Percentiles rank a stretch among this genome's conserved stretches.
phyloP scores from a whole-genome alignment of 371 early-diverging fungal genomes.

The Basidiobolus meristosporus region DNA sequence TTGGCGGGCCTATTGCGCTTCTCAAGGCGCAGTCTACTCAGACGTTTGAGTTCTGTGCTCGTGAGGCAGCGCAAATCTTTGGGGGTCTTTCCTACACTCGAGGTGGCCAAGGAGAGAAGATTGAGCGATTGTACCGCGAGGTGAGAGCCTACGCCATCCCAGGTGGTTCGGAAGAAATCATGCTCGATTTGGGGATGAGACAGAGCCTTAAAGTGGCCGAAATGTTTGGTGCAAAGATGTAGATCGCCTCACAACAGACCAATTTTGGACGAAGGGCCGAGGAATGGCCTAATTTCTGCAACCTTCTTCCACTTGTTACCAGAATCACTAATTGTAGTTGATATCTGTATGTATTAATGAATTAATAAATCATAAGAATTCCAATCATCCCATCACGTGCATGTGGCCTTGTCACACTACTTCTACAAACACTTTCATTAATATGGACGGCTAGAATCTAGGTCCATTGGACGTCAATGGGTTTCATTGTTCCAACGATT shows the following conservation, averaged over 20 bases:
- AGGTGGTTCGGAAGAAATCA: conserved; percentile 79
- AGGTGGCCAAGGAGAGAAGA: conserved; percentile 65
- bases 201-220: conserved; percentile 42
- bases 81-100: conserved; percentile 74
- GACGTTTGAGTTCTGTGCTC: conserved; percentile 71
- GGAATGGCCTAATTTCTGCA: too few relatives aligned
- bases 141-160: conserved; percentile 76
- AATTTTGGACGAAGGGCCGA: too few relatives aligned
- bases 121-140: conserved; percentile 76
- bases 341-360: too few relatives aligned
- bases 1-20: conserved; percentile 77
- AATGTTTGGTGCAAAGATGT: not conserved
- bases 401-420: too few relatives aligned
- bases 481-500: too few relatives aligned
- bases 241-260: not conserved
- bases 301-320: too few relatives aligned
- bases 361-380: too few relatives aligned
- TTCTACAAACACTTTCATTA: too few relatives aligned
- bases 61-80: conserved; percentile 84
- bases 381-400: too few relatives aligned
- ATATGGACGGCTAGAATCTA: too few relatives aligned
- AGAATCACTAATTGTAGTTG: too few relatives aligned
- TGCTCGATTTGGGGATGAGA: conserved; percentile 58
- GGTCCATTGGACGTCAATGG: too few relatives aligned
- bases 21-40: conserved; percentile 73